These are phyloP conservation scores for Colletotrichum neosansevieriae DNA, from an alignment of 2,329 filamentous ascomycete genomes.

Conservation along the genomic window DNA sequence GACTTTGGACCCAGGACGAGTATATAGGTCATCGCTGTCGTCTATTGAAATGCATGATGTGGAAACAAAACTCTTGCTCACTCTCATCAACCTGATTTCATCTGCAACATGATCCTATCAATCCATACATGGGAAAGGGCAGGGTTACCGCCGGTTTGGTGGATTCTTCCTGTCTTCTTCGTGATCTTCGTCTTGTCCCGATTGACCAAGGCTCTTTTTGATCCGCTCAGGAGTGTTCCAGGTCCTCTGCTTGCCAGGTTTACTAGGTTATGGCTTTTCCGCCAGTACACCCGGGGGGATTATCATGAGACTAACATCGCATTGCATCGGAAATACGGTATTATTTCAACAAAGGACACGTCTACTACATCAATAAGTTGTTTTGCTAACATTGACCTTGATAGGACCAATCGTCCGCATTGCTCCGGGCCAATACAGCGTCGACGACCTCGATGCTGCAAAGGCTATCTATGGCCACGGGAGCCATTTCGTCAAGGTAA, in stretches of 20 bases:
- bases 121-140: neutral
- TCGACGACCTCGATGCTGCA: slow-evolving; percentile 54
- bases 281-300: slow-evolving; percentile 42
- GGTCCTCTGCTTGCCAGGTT: slow-evolving; percentile 47
- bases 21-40: no score
- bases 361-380: neutral
- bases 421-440: slow-evolving; percentile 60
- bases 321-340: slow-evolving; percentile 49
- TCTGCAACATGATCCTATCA: neutral
- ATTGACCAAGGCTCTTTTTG: neutral
- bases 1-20: no score
- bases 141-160: neutral
- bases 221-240: slow-evolving; percentile 36
- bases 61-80: no score
- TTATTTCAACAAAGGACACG: neutral
- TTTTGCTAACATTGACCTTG: neutral
- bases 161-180: neutral
- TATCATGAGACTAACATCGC: slow-evolving; percentile 46
- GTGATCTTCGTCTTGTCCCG: neutral
- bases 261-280: slow-evolving; percentile 46
- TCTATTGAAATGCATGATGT: no score
- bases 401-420: slow-evolving; percentile 56
- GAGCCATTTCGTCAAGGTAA: slow-evolving; percentile 46
- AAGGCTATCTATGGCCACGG: slow-evolving; percentile 51
- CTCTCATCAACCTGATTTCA: no score